Conservation (phyloP, 306 rosid species). For the Sphenostylis stenocarpa region DNA sequence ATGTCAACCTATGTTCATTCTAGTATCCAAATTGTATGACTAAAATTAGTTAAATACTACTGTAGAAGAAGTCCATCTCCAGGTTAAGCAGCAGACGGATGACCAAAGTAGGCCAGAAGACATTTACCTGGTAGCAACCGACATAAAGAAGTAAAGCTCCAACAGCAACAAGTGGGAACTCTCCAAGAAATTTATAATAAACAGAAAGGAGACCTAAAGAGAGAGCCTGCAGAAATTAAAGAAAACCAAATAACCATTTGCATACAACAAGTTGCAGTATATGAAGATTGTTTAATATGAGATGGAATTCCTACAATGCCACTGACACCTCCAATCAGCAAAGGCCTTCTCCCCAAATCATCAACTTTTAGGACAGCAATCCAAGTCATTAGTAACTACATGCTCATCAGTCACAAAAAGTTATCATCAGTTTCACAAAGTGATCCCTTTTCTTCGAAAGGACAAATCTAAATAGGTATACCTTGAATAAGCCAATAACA, state of each 20-base stretch:
- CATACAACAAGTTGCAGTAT: conserved; percentile 29
- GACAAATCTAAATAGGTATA: conserved; percentile 33
- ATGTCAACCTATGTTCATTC: conserved; percentile 1
- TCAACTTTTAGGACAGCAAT: conserved; percentile 90
- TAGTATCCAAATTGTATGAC: neutral
- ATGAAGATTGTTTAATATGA: conserved; percentile 29
- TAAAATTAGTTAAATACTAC: neutral
- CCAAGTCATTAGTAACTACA: conserved; percentile 85
- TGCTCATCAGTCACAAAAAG: conserved; percentile 34
- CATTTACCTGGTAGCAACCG: conserved; percentile 91
- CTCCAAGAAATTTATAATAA: conserved; percentile 87
- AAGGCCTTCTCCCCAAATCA: conserved; percentile 91
- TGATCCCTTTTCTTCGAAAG: conserved; percentile 9
- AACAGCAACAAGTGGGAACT: conserved; percentile 78
- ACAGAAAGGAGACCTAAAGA: conserved; percentile 85
- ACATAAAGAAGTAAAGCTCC: conserved; percentile 93
- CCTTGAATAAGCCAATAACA: conserved; percentile 91
- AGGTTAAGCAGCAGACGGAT: conserved; percentile 9
- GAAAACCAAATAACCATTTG: conserved; percentile 27
- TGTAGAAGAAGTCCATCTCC: neutral
- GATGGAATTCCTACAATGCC: conserved; percentile 72
- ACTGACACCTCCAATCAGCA: conserved; percentile 85
- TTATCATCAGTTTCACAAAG: conserved; percentile 19
- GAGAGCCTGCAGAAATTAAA: conserved; percentile 52
- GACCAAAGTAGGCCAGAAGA: neutral